These are phyloP conservation scores for Saccharomycopsis schoenii DNA, from an alignment of 805 yeast genomes.

Conservation along the genomic window DNA sequence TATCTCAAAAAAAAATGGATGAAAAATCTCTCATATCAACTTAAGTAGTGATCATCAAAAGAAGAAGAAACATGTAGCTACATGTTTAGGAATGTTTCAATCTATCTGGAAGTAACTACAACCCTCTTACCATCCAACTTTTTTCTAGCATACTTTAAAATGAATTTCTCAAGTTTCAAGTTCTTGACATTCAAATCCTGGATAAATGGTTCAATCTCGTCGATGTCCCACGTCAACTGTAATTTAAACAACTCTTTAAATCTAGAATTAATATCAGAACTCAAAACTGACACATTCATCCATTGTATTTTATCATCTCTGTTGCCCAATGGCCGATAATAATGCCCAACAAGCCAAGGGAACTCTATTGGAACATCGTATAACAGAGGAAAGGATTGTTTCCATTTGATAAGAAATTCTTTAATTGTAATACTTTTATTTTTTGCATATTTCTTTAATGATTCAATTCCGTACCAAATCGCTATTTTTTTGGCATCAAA, in stretches of 20 bases:
- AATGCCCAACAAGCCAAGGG: conserved; percentile 44
- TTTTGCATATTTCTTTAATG: conserved; percentile 33
- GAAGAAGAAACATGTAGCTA: too few species aligned
- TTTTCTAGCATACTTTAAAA: conserved; percentile 54
- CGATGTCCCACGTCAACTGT: conserved; percentile 52
- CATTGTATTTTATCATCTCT: conserved; percentile 34
- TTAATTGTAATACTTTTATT: conserved; percentile 27
- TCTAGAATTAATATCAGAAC: conserved; percentile 38
- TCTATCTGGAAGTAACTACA: conserved; percentile 26
- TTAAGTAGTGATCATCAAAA: too few species aligned
- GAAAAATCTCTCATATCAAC: too few species aligned
- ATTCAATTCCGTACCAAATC: conserved; percentile 53
- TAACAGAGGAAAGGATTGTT: conserved; percentile 51
- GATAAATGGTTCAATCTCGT: conserved; percentile 55
- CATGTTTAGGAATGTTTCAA: background rate
- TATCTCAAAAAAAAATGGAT: too few species aligned
- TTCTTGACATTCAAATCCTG: conserved; percentile 42
- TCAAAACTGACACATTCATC: conserved; percentile 39
- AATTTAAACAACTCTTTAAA: conserved; percentile 42
- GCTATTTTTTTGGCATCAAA: conserved; percentile 38
- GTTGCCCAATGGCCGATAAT: conserved; percentile 35
- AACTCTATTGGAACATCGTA: conserved; percentile 52
- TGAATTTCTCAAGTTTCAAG: conserved; percentile 45
- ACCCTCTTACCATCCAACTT: conserved; percentile 35
- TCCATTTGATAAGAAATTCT: conserved; percentile 58